Conservation (phyloP, 257 asterid genomes). For the Eustoma russellianum region DNA sequence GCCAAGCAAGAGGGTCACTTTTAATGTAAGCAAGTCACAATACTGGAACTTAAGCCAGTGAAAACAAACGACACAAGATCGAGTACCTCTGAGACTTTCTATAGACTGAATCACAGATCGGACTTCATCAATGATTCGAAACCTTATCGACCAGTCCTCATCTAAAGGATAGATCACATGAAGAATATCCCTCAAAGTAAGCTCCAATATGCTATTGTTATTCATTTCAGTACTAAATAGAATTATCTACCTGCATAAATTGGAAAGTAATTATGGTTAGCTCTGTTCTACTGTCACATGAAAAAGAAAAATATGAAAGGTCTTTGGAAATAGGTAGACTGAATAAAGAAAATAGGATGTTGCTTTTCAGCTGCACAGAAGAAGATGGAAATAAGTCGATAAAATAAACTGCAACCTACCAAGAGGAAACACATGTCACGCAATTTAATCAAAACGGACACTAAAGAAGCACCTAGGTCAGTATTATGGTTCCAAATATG, state of each 20-base stretch:
- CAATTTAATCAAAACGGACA: too few species aligned
- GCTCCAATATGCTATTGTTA: conserved; percentile 38
- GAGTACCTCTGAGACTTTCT: conserved; percentile 75
- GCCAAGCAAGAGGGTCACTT: too few species aligned
- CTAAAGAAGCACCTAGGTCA: too few species aligned
- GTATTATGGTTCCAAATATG: too few species aligned
- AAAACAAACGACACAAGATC: conserved; percentile 7
- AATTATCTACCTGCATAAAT: conserved; percentile 12
- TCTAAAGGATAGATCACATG: conserved; percentile 36
- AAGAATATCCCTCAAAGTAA: conserved; percentile 42
- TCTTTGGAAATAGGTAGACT: too few species aligned
- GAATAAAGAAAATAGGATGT: background rate
- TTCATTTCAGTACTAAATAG: conserved; percentile 32
- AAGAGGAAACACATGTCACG: too few species aligned
- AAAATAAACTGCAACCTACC: too few species aligned
- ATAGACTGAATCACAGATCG: conserved; percentile 43
- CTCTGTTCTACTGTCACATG: too few species aligned
- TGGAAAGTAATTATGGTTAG: background rate
- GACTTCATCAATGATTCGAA: conserved; percentile 43
- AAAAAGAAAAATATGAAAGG: too few species aligned
- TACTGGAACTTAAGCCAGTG: too few species aligned
- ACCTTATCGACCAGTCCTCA: conserved; percentile 63
- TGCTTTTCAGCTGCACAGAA: background rate
- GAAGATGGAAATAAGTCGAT: too few species aligned
- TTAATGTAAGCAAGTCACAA: too few species aligned